These are phyloP conservation scores for Xerocomus brunneocitrinus DNA, from an alignment of 768 basidiomycete species.

Conservation along the genomic window DNA sequence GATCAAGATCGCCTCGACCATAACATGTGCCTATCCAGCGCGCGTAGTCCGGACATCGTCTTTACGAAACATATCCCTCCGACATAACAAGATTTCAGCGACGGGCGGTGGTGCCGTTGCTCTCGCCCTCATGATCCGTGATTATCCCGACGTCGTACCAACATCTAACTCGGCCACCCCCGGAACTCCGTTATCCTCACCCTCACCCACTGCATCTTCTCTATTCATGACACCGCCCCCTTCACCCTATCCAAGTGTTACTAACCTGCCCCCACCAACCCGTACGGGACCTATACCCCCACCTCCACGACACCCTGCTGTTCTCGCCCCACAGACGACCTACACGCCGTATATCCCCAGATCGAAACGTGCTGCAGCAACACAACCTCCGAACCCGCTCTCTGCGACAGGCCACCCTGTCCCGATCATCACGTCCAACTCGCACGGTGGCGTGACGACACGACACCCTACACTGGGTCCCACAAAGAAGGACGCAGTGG, in stretches of 20 bases:
- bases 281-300: conserved; percentile 41
- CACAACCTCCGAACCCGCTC: conserved; percentile 34
- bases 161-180: not conserved
- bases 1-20: not conserved
- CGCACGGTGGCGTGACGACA: conserved; percentile 50
- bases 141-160: conserved; percentile 81
- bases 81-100: conserved; percentile 81
- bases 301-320: conserved; percentile 48
- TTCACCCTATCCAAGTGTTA: conserved; percentile 30
- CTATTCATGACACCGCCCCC: conserved; percentile 30
- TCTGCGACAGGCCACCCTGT: conserved; percentile 45
- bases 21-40: conserved; percentile 38
- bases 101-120: conserved; percentile 90
- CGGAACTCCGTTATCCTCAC: conserved; percentile 2
- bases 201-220: conserved; percentile 10
- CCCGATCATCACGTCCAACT: conserved; percentile 66
- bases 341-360: conserved; percentile 83
- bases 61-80: conserved; percentile 82
- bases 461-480: conserved; percentile 31
- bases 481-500: not conserved
- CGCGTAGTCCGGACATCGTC: conserved; percentile 80
- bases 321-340: conserved; percentile 55
- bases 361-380: conserved; percentile 39
- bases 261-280: conserved; percentile 14
- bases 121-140: conserved; percentile 91